Conservation (phyloP, 805 yeast genomes). For the Diddensiella caesifluorescens region DNA sequence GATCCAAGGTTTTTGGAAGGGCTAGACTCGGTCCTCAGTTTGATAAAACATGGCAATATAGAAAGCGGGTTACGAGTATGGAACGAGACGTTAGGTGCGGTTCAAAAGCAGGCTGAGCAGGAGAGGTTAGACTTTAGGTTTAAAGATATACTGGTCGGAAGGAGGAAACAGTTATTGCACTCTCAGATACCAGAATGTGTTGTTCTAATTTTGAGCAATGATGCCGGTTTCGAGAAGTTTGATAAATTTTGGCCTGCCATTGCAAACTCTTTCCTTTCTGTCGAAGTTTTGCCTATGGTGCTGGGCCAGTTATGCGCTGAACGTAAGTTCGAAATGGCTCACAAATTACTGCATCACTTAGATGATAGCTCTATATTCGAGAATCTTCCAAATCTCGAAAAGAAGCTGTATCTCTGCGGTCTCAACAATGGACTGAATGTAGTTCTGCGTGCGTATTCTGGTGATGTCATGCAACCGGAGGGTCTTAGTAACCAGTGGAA, state of each 20-base stretch:
- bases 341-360: slow-evolving; percentile 10
- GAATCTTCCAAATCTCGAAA: not conserved
- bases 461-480: not conserved
- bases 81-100: too few species aligned
- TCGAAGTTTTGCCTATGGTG: slow-evolving; percentile 12
- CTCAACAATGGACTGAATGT: slow-evolving; percentile 18
- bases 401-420: slow-evolving; percentile 10
- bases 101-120: too few species aligned
- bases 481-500: slow-evolving; percentile 7
- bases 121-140: too few species aligned
- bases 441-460: slow-evolving; percentile 6
- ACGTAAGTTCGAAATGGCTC: slow-evolving; percentile 5
- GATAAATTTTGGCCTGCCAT: slow-evolving; percentile 11
- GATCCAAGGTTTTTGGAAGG: too few species aligned
- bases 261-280: slow-evolving; percentile 6
- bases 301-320: slow-evolving; percentile 5
- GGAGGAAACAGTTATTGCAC: not conserved
- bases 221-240: slow-evolving; percentile 3
- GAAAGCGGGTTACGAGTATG: too few species aligned
- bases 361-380: slow-evolving; percentile 1
- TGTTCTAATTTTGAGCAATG: not conserved
- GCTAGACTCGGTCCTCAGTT: too few species aligned
- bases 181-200: not conserved
- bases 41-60: too few species aligned
- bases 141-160: too few species aligned